These are phyloP conservation scores for Penicillium ucsense DNA, from an alignment of 495 filamentous ascomycete genomes.

Conservation along the genomic window DNA sequence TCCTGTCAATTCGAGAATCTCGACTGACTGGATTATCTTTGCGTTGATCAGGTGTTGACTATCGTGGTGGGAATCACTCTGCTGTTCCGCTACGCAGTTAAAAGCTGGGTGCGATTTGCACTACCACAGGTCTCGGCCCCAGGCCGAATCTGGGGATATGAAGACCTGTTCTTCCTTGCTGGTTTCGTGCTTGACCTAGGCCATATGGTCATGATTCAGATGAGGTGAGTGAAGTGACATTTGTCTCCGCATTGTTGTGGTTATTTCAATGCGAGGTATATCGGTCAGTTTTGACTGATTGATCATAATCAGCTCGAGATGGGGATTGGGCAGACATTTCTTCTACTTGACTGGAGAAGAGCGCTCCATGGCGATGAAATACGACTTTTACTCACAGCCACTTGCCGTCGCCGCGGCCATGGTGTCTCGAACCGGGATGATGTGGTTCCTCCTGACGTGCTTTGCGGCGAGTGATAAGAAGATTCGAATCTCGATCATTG, in stretches of 20 bases:
- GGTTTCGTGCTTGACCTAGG: conserved; percentile 23
- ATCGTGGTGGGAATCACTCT: conserved; percentile 19
- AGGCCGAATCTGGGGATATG: conserved; percentile 24
- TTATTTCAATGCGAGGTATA: too few relatives aligned
- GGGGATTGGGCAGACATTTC: conserved; percentile 26
- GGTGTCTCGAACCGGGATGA: conserved; percentile 31
- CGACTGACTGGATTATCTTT: too few relatives aligned
- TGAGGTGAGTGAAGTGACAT: conserved; percentile 11
- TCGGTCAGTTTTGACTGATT: neutral
- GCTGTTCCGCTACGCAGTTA: conserved; percentile 23
- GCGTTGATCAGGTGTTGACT: conserved; percentile 16
- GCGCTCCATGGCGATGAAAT: conserved; percentile 18
- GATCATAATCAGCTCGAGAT: conserved; percentile 10
- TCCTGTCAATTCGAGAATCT: neutral
- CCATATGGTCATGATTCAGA: conserved; percentile 24
- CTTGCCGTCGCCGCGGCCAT: conserved; percentile 38
- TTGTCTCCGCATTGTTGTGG: too few relatives aligned
- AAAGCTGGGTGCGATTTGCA: conserved; percentile 26
- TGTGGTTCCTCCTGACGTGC: conserved; percentile 29
- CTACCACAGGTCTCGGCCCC: conserved; percentile 26
- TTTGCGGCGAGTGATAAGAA: conserved; percentile 23
- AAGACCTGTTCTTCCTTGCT: conserved; percentile 24
- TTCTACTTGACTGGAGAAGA: conserved; percentile 16
- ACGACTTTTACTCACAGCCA: conserved; percentile 26
- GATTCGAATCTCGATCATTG: conserved; percentile 18